Evolutionary conservation across 2,329 filamentous ascomycete species (phyloP).

Genomic region (Trichophyton schoenleinii): DNA sequence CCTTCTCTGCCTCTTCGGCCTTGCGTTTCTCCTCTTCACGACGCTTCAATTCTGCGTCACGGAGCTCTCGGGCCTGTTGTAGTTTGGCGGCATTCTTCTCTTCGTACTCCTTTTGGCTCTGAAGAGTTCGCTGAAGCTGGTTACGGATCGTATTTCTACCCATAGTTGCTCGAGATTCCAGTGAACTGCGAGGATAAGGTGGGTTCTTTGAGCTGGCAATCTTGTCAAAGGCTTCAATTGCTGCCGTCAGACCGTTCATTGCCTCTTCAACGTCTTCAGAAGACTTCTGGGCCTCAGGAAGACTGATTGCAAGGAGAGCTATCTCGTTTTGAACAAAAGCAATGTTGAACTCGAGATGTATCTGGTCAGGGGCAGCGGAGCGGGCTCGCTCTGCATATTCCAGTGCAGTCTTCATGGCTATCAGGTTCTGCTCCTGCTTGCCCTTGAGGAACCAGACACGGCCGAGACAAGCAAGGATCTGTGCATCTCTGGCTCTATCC

Average conservation of each 20-base stretch:
- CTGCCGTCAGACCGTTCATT: slow-evolving; percentile 66
- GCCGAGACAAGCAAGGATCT: slow-evolving; percentile 72
- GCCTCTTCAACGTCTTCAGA: slow-evolving; percentile 71
- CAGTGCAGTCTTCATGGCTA: slow-evolving; percentile 51
- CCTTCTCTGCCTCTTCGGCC: slow-evolving; percentile 55
- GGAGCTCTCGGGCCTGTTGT: slow-evolving; percentile 61
- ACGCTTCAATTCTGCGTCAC: slow-evolving; percentile 65
- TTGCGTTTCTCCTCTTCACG: slow-evolving; percentile 65
- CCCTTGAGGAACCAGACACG: slow-evolving; percentile 77
- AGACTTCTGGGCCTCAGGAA: slow-evolving; percentile 64
- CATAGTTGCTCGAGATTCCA: slow-evolving; percentile 96
- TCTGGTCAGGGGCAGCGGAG: slow-evolving; percentile 63
- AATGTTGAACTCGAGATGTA: slow-evolving; percentile 93
- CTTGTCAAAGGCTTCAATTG: slow-evolving; percentile 56
- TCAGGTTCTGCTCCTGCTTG: slow-evolving; percentile 51
- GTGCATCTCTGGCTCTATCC: slow-evolving; percentile 64
- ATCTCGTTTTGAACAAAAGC: slow-evolving; percentile 95
- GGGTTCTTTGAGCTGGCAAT: slow-evolving; percentile 52
- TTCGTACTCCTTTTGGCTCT: slow-evolving; percentile 81
- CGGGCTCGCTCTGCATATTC: slow-evolving; percentile 57
- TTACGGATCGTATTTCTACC: slow-evolving; percentile 86
- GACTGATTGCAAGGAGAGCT: slow-evolving; percentile 62
- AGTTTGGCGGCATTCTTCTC: slow-evolving; percentile 84
- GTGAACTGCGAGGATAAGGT: slow-evolving; percentile 78
- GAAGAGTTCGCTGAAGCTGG: slow-evolving; percentile 74